These are phyloP conservation scores for Pontederia crassipes DNA, from an alignment of 176 grass and related monocot genomes.

Conservation along the genomic window DNA sequence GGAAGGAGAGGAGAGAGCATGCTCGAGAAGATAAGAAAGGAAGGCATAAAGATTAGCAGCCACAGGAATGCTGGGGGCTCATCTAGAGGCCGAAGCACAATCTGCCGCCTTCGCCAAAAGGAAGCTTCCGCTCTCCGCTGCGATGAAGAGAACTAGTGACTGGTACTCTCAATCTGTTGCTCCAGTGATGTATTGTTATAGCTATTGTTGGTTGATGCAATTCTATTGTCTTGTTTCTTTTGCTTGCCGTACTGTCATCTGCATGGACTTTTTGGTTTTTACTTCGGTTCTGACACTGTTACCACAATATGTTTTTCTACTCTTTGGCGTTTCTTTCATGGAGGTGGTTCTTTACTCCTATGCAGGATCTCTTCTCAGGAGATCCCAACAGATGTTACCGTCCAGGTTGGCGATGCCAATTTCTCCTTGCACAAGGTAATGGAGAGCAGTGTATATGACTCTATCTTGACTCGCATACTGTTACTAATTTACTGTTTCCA, in stretches of 20 bases:
- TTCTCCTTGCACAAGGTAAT: slow-evolving; percentile 73
- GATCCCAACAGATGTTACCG: slow-evolving; percentile 44
- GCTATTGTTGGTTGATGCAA: neutral
- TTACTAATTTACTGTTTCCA: neutral
- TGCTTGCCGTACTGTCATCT: neutral
- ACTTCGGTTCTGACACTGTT: no score
- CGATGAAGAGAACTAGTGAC: slow-evolving; percentile 48
- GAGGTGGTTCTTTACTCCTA: neutral
- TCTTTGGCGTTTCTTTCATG: neutral
- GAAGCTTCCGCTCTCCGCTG: slow-evolving; percentile 28
- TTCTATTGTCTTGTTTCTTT: neutral
- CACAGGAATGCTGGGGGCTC: slow-evolving; percentile 9
- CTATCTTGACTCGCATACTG: no score
- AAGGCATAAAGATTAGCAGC: slow-evolving; percentile 1
- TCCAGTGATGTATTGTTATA: neutral
- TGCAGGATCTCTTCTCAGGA: slow-evolving; percentile 68
- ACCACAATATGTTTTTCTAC: no score
- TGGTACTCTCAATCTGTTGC: slow-evolving; percentile 17
- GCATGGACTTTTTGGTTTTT: neutral
- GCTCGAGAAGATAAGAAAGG: neutral
- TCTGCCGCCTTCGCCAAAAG: slow-evolving; percentile 23
- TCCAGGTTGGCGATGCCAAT: slow-evolving; percentile 39
- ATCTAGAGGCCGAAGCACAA: slow-evolving; percentile 19
- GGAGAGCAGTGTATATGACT: neutral
- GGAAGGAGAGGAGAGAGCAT: neutral